Evolutionary conservation across 192 early-diverging fungal genomes (phyloP), one percentile per base, ranked within the genome.

Genomic region (Phlyctochytrium planicorne): DNA sequence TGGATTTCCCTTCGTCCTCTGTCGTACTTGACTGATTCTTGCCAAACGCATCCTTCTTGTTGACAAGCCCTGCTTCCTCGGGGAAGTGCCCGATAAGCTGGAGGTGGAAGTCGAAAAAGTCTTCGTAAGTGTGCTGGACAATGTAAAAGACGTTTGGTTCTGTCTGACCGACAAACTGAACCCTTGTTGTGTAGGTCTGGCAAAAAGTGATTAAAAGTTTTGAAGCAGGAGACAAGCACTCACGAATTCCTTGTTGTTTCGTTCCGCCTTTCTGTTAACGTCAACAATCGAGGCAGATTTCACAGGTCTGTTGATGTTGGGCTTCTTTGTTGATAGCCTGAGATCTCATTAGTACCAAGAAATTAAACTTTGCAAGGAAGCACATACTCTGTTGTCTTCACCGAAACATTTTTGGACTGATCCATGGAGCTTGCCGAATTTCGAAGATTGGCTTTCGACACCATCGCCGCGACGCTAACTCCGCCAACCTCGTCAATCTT

Each of bases 31-130:
- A 12, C 55, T 10, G 27, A 20, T 27, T 25, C 27, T 29, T 6
- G 12, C 6, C 25, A 57, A 57, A 57, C 55, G 6, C 16, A 20
- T 27, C 16, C 10, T 25, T 25, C 6, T 57, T 57, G 0, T 34
- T 53, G 17, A 59, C 35, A 14, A 84, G 72, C 6, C 83, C 83
- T 23, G 79, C 83, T 34, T 79, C 81, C 33, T 81, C 82, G 30
- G 83, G 83, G 65, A 85, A 85, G 47, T 85, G 77, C 23, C 82
- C 82, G 30, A 85, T 57, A n/a, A 85, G 70, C 63, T 81, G 74
- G 71, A 84, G 65, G 66, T 85, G 84, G 24, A 85, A 75, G 52
- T 84, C 82, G 69, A 85, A 84, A 67, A 85, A 84, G 36, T 85
- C 82, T 16, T 80, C 81, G 65, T 76, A 80, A 3, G 73, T 78